A percentile compares a stretch with the other conserved stretches of the same genome.
phyloP scores from a whole-genome alignment of 2,329 filamentous ascomycete genomes.

The Chalaropsis ovoidea region DNA sequence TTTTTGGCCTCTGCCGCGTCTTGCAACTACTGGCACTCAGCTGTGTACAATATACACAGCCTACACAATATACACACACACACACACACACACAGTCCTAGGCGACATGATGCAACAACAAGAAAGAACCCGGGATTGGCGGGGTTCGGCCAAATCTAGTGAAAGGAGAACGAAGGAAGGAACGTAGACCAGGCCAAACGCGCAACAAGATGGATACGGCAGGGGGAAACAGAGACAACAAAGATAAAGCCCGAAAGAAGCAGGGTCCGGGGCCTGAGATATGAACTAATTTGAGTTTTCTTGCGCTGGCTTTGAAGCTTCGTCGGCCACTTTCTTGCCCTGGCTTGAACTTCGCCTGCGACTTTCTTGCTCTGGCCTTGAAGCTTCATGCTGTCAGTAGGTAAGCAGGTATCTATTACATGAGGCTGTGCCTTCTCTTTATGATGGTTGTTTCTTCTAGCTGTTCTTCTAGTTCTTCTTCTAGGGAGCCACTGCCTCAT shows the following conservation, averaged over 20 bases:
- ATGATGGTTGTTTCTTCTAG: too few species aligned
- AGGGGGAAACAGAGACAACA: conserved; percentile 10
- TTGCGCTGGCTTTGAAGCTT: neutral
- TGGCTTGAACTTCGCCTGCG: too few species aligned
- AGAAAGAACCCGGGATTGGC: conserved; percentile 1
- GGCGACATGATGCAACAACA: neutral
- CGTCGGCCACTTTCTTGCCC: too few species aligned
- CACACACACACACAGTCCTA: too few species aligned
- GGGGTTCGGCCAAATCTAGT: conserved; percentile 13
- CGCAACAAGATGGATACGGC: neutral
- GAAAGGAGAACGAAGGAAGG: neutral
- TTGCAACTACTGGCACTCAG: too few species aligned
- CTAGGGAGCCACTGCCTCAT: neutral
- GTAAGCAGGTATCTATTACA: too few species aligned
- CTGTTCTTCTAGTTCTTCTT: neutral
- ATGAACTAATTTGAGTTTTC: neutral
- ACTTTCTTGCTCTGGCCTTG: neutral
- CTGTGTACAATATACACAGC: too few species aligned
- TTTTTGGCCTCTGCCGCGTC: too few species aligned
- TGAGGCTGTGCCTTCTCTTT: too few species aligned
- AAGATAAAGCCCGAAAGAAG: conserved; percentile 5
- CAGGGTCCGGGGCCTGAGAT: conserved; percentile 3
- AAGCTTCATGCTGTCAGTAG: too few species aligned
- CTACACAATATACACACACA: too few species aligned
- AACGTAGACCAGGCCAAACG: conserved; percentile 10